These are phyloP conservation scores for Backusella luteola DNA, from an alignment of 192 early-diverging fungal genomes.

Conservation along the genomic window DNA sequence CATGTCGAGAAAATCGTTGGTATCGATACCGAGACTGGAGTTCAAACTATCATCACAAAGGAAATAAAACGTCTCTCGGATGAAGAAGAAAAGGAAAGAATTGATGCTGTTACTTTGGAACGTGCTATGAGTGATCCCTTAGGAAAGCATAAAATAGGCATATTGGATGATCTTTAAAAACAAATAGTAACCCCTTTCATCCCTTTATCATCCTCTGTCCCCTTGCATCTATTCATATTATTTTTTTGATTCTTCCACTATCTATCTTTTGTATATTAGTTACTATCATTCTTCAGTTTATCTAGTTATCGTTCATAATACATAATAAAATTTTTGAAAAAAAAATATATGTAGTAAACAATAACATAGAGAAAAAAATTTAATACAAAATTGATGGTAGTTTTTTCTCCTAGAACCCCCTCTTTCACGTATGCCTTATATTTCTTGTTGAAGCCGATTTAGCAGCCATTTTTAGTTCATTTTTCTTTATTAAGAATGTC, in stretches of 20 bases:
- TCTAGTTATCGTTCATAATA: not conserved
- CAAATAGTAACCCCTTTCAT: not conserved
- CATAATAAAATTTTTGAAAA: not conserved
- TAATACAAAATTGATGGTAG: no score
- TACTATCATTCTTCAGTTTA: not conserved
- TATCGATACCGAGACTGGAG: slow-evolving; percentile 14
- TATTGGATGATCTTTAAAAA: not conserved
- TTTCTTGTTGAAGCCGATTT: not conserved
- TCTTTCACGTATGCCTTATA: not conserved
- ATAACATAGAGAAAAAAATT: no score
- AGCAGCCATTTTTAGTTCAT: not conserved
- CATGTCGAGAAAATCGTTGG: slow-evolving; percentile 36
- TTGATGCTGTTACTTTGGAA: not conserved
- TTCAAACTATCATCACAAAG: not conserved
- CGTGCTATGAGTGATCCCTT: not conserved
- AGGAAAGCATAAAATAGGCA: not conserved
- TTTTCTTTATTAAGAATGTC: not conserved
- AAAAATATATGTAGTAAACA: not conserved
- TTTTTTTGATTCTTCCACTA: not conserved
- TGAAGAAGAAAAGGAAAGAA: not conserved
- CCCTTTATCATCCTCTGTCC: not conserved
- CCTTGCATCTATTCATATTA: not conserved
- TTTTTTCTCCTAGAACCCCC: not conserved
- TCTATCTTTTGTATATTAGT: not conserved
- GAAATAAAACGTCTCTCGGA: not conserved